A percentile compares a stretch with the other conserved stretches of the same genome.
These are phyloP conservation scores for Bauhinia variegata DNA, from an alignment of 306 rosid species.

Conservation along the genomic window DNA sequence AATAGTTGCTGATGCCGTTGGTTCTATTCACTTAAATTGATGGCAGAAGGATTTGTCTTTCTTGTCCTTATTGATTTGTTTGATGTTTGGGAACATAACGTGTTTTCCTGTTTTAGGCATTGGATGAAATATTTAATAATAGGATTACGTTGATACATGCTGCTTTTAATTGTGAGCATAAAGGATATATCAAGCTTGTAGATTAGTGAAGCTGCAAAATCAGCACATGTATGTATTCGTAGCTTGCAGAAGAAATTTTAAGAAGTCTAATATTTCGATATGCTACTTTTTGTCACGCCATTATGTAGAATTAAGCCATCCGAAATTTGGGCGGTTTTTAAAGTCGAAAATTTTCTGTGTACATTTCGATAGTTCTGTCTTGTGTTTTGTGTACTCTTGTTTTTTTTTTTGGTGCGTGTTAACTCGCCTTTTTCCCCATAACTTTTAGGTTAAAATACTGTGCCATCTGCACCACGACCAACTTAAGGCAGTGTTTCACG, in stretches of 20 bases:
- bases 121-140: too few relatives aligned
- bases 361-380: background rate
- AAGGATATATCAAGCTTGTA: background rate
- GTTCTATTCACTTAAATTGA: background rate
- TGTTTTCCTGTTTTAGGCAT: too few relatives aligned
- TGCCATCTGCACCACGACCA: conserved; percentile 97
- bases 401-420: conserved; percentile 31
- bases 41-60: conserved; percentile 12
- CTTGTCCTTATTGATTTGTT: background rate
- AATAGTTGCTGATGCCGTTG: too few relatives aligned
- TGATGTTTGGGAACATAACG: background rate
- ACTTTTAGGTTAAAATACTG: conserved; percentile 72
- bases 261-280: background rate
- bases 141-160: background rate
- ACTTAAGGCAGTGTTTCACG: conserved; percentile 87
- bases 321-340: too few relatives aligned
- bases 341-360: background rate
- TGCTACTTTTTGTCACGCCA: background rate
- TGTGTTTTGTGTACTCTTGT: background rate
- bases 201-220: conserved; percentile 20
- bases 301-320: too few relatives aligned
- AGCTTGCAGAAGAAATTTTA: too few relatives aligned
- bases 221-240: background rate
- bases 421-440: conserved; percentile 17
- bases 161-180: background rate